Evolutionary conservation across 208 protist species (phyloP), one percentile per base, ranked within the genome.

Genomic region (Porcisia hertigi): DNA sequence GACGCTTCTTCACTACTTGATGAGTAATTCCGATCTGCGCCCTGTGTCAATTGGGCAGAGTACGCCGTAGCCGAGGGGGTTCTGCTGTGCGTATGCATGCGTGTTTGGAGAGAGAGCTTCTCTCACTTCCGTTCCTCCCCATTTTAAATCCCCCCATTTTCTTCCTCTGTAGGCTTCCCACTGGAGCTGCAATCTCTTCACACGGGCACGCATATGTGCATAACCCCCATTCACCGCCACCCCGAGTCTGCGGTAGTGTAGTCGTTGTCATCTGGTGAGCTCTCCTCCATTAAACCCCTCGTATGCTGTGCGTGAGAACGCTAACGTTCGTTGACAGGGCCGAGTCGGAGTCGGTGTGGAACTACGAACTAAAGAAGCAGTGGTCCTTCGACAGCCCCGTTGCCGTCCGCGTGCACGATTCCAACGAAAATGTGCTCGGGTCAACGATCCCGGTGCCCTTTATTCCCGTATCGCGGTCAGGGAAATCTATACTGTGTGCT

Each of bases 321-420:
- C 52, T 94, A 41, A 71, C 57, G 20, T 75, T 91, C 5, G 71
- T 94, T 25, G 86, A 94, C 59, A 78, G 80, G 16, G 84, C 81
- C 1, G 89, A 90, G 73, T 76, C 87, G 59, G 67, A 65, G 18
- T 54, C 49, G 45, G 70, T 86, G 59, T 94, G 84, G 82, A 72
- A 73, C 7, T 23, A 64, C 20, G 70, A 86, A 20, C 65, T 84
- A 47, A 85, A 80, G 55, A 69, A 71, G 59, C 86, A 90, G 54
- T 94, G 87, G 89, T 76, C 69, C 67, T 76, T 69, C 41, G 66
- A 55, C n/a, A 69, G 82, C 47, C 9, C 76, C 18, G 34, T 93
- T 45, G 89, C 86, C 41, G 79, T 91, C 39, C 84, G 89, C 36
- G 77, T 93, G 58, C 75, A 76, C 14, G 81, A 79, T 57, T 75